Percentiles rank a stretch among this genome's conserved stretches.
Conservation (phyloP, 331 rosid species). For the Spiraea crenata region DNA sequence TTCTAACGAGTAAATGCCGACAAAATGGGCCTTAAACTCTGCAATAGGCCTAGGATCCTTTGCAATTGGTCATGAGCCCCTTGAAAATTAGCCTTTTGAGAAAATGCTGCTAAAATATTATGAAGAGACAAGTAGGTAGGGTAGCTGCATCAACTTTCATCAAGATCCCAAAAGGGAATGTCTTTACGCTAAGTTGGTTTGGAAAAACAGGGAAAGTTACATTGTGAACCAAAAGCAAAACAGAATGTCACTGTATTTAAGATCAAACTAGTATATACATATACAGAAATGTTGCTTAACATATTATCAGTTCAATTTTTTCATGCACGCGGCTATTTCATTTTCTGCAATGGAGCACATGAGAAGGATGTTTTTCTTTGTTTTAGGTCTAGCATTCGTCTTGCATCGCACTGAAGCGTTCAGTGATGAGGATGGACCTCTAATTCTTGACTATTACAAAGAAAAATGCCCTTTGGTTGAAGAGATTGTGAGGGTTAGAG, state of each 20-base stretch:
- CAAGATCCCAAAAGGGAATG: conserved; percentile 22
- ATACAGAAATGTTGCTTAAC: not conserved
- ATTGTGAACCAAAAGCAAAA: conserved; percentile 3
- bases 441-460: conserved; percentile 57
- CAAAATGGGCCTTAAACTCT: not conserved
- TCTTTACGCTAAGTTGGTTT: conserved; percentile 40
- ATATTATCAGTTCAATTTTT: too few relatives aligned
- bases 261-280: not conserved
- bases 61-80: not conserved
- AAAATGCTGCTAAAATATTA: not conserved
- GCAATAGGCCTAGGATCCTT: too few relatives aligned
- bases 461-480: conserved; percentile 71
- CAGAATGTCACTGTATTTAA: conserved; percentile 12
- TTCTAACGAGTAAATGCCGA: too few relatives aligned
- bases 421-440: conserved; percentile 28
- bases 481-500: conserved; percentile 59
- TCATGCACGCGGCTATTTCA: not conserved
- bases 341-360: conserved; percentile 43
- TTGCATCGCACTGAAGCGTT: conserved; percentile 28
- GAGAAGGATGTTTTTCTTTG: conserved; percentile 18
- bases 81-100: not conserved
- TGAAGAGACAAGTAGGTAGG: conserved; percentile 34
- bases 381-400: conserved; percentile 21
- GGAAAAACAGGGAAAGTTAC: conserved; percentile 35
- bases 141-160: conserved; percentile 72